Evolutionary conservation across 805 yeast genomes (phyloP), one percentile per base, ranked within the genome.

Genomic region (Kregervanrija pseudodelftensis): DNA sequence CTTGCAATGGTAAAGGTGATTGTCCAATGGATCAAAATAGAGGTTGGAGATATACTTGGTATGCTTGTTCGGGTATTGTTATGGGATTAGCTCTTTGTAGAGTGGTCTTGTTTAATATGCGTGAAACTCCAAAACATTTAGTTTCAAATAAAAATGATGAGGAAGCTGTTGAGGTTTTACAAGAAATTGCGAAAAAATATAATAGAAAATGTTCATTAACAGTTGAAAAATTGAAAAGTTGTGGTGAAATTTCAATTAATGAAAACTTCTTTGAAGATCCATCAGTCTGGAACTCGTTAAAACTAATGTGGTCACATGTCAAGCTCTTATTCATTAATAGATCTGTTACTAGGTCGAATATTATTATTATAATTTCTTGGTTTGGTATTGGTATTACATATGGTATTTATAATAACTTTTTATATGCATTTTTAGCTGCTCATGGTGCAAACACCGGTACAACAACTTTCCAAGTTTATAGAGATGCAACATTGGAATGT

Each of bases 21-120:
- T 79, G 85, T 57, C 65, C 67, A 30, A 64, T 74, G 8, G 46
- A 53, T 11, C 57, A 64, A 33, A 79, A 79, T 58, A 69, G 72
- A 63, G 85, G 85, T 42, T 79, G 85, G 84, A 61, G 85, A 54
- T 79, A 79, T 58, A 65, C 69, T 40, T 74, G 77, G 68, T 76
- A 68, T 56, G 66, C 72, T 13, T 70, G 76, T 54, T 76, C 80
- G 10, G 80, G 73, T 3, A 60, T 79, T 45, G 80, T 79, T 3
- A 45, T 70, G 28, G 64, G 69, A 50, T 69, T 70, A 49, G 77
- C 77, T 8, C 53, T 76, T 43, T 61, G 73, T 11, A 73, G 80
- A 16, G 48, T 79, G 32, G 66, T 76, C 41, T 61, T 70, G 22
- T 50, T 71, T 36, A 59, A 60, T 40, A 68, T 79, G 43, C 70